phyloP scores from a whole-genome alignment of 495 filamentous ascomycete species.

The Chaetomium cochliodes region DNA sequence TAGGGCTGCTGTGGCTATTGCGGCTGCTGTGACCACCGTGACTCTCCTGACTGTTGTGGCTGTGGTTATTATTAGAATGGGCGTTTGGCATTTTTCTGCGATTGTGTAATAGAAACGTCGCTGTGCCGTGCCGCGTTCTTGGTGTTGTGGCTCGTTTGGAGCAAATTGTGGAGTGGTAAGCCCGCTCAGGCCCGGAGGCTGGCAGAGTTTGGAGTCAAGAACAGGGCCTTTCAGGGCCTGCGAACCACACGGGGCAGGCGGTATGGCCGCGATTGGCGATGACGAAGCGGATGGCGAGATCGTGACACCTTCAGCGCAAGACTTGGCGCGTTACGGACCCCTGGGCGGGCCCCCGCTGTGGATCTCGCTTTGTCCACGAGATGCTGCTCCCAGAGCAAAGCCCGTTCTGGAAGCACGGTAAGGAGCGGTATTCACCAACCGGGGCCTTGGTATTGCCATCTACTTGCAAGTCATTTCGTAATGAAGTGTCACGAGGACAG shows the following conservation, averaged over 20 bases:
- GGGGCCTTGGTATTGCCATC: slow-evolving; percentile 1
- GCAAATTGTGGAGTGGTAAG: not conserved
- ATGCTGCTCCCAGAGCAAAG: not conserved
- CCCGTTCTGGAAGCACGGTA: slow-evolving; percentile 5
- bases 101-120: not conserved
- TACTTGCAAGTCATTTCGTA: not conserved
- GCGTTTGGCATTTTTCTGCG: not conserved
- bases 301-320: slow-evolving; percentile 4
- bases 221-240: too few relatives aligned
- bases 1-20: too few relatives aligned
- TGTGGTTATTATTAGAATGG: not conserved
- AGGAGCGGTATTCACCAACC: slow-evolving; percentile 12
- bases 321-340: slow-evolving; percentile 7
- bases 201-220: not conserved
- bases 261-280: slow-evolving; percentile 8
- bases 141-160: not conserved
- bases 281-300: slow-evolving; percentile 18
- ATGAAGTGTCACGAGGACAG: slow-evolving; percentile 12
- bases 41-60: slow-evolving; percentile 30
- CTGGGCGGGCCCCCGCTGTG: slow-evolving; percentile 2
- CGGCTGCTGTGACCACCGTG: not conserved
- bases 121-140: not conserved
- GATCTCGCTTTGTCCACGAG: slow-evolving; percentile 6
- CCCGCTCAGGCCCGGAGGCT: too few relatives aligned
- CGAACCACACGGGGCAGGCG: not conserved